These are phyloP conservation scores for Dictyophora rubrovolvata DNA, from an alignment of 768 basidiomycete species.

Conservation along the genomic window DNA sequence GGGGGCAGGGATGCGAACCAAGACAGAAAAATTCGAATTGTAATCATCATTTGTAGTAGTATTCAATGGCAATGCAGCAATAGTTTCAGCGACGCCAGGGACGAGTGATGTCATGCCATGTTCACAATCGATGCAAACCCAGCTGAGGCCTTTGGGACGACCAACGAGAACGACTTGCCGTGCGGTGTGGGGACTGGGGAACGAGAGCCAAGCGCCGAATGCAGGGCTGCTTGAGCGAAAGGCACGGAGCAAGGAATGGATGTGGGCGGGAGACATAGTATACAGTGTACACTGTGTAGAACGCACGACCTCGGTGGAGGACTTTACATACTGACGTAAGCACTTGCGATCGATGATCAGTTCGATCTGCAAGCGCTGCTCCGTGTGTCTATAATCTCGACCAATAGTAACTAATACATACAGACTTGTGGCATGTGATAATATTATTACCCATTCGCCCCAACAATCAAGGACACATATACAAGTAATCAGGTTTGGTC, in stretches of 20 bases:
- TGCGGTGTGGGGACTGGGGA: slow-evolving; percentile 49
- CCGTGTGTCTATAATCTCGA: no score
- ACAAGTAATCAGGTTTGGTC: no score
- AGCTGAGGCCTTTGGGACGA: slow-evolving; percentile 17
- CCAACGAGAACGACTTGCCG: slow-evolving; percentile 36
- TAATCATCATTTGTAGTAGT: background rate
- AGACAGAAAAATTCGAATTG: slow-evolving; percentile 34
- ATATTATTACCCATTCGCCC: no score
- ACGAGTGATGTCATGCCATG: slow-evolving; percentile 50
- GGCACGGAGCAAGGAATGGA: slow-evolving; percentile 1
- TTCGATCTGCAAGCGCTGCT: no score
- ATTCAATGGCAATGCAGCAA: slow-evolving; percentile 27
- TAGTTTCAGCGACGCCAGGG: slow-evolving; percentile 45
- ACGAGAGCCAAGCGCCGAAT: slow-evolving; percentile 58
- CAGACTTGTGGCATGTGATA: no score
- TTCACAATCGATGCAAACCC: slow-evolving; percentile 61
- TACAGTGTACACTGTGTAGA: background rate
- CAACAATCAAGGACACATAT: no score
- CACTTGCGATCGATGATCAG: no score
- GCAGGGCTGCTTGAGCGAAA: slow-evolving; percentile 33
- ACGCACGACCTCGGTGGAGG: no score
- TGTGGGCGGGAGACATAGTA: background rate
- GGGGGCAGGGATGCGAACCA: slow-evolving; percentile 58
- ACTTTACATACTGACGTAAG: no score
- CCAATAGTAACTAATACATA: no score